phyloP scores from a whole-genome alignment of 306 rosid genomes.

The Prosopis cineraria region DNA sequence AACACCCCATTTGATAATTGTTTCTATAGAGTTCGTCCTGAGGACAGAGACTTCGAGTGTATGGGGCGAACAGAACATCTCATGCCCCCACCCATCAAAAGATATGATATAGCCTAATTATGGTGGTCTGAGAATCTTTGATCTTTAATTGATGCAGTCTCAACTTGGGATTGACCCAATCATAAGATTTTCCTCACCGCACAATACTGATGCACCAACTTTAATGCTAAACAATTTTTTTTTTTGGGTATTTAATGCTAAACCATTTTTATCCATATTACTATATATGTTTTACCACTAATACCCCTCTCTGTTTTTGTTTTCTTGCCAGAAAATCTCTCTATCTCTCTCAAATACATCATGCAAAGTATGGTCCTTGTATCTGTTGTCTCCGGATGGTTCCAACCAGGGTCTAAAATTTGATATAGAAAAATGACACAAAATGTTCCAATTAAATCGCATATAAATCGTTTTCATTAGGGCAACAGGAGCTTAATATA shows the following conservation, averaged over 20 bases:
- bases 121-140: constrained; percentile 50
- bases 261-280: constrained; percentile 6
- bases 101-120: constrained; percentile 48
- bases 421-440: not conserved
- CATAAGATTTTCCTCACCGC: constrained; percentile 37
- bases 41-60: not conserved
- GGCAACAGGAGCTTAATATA: constrained; percentile 31
- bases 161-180: constrained; percentile 60
- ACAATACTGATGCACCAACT: constrained; percentile 27
- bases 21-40: constrained; percentile 20
- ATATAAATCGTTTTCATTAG: not conserved
- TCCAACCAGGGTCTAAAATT: constrained; percentile 22
- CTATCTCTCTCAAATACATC: not conserved
- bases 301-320: not conserved
- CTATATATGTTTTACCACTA: constrained; percentile 1
- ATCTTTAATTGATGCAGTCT: constrained; percentile 39
- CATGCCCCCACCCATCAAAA: constrained; percentile 24
- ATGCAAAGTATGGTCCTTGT: constrained; percentile 25
- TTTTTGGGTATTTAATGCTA: constrained; percentile 10
- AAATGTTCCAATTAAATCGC: not conserved
- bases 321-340: not conserved
- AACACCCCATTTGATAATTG: constrained; percentile 8
- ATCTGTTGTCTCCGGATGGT: constrained; percentile 25
- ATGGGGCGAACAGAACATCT: not conserved
- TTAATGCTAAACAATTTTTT: constrained; percentile 11